These are phyloP conservation scores for Crithidia mellificae DNA, from an alignment of 208 protist species.

Conservation along the genomic window DNA sequence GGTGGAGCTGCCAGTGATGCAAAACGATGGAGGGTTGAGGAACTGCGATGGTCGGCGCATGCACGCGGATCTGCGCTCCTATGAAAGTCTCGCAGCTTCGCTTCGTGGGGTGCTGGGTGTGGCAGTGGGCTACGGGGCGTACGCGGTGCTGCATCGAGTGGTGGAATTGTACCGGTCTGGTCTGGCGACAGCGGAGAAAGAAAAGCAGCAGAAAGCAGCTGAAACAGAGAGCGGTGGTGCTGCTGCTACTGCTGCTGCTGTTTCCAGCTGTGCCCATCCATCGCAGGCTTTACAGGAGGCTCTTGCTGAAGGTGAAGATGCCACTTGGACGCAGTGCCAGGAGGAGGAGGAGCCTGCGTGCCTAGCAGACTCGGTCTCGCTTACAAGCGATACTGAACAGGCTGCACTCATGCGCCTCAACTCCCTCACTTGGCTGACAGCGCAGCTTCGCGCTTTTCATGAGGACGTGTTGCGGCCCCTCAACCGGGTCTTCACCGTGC, in stretches of 20 bases:
- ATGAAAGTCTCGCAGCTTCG: constrained; percentile 10
- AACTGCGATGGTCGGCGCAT: not conserved
- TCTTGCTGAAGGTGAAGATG: too few species aligned
- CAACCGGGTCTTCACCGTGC: constrained; percentile 14
- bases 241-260: too few species aligned
- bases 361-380: not conserved
- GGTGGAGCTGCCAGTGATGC: too few species aligned
- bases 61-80: constrained; percentile 16
- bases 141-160: constrained; percentile 7
- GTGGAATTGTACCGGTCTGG: not conserved
- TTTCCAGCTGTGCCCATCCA: too few species aligned
- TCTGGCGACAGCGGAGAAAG: not conserved
- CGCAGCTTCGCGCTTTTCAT: constrained; percentile 10
- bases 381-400: not conserved
- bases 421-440: constrained; percentile 7
- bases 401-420: not conserved
- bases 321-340: too few species aligned
- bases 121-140: constrained; percentile 22
- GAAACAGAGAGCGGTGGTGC: not conserved
- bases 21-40: not conserved
- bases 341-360: not conserved
- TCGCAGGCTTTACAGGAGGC: too few species aligned
- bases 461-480: constrained; percentile 26
- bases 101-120: constrained; percentile 23
- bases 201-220: not conserved